Conservation (phyloP, 2,329 filamentous ascomycete species). For the Ophiostoma quercus region DNA sequence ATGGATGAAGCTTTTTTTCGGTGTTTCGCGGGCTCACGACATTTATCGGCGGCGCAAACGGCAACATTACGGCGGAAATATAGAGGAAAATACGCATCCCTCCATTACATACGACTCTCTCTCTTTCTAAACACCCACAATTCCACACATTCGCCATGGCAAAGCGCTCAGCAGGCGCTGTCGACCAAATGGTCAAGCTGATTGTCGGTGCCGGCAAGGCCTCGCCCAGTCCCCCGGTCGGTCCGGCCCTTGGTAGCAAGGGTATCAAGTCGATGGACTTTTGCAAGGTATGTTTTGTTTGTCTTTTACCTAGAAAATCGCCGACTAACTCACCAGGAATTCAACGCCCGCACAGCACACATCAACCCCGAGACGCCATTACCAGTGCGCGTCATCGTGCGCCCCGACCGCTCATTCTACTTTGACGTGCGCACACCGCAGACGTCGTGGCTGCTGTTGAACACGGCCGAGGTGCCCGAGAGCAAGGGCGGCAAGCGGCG, state of each 20-base stretch:
- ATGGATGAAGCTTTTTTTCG: constrained; percentile 5
- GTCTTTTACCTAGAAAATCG: not conserved
- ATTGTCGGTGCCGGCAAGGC: constrained; percentile 96
- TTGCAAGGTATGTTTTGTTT: constrained; percentile 66
- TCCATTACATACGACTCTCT: not conserved
- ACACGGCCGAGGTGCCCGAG: constrained; percentile 68
- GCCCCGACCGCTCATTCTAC: constrained; percentile 84
- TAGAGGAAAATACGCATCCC: not conserved
- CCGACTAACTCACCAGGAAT: constrained; percentile 60
- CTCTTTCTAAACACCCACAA: not conserved
- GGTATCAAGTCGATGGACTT: constrained; percentile 99
- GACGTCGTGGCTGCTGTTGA: constrained; percentile 84
- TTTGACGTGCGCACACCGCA: constrained; percentile 92
- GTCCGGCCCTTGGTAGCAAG: constrained; percentile 92
- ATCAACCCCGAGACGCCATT: constrained; percentile 78
- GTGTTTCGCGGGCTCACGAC: not conserved
- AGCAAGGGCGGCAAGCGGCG: constrained; percentile 72
- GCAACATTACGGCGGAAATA: not conserved
- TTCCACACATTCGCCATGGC: constrained; percentile 42
- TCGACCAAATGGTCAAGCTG: constrained; percentile 84
- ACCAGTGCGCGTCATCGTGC: constrained; percentile 84
- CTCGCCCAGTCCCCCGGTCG: constrained; percentile 89
- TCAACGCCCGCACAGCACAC: constrained; percentile 89
- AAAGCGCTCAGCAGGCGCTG: constrained; percentile 37
- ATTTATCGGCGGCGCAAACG: not conserved